Base-by-base conservation (phyloP, 2,329 filamentous ascomycete species). In the Colletotrichum sansevieriae region DNA sequence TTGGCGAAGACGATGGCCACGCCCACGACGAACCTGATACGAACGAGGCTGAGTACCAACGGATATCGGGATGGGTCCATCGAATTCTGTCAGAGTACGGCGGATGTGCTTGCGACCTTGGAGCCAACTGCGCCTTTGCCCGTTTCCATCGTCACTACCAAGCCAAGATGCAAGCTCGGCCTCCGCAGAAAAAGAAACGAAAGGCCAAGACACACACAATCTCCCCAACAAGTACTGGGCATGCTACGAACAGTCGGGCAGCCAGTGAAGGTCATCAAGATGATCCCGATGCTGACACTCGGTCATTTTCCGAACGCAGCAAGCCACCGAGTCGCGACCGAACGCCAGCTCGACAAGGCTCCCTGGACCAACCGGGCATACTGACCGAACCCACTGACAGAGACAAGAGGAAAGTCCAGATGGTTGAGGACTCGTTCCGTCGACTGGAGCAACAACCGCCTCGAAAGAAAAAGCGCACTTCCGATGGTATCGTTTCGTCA, bases 41-140 rank as follows among this genome's bases (percentile, higher is more conserved):
- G 65, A 86, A 87, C 63, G 87, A 89, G 22, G 80, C 83, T 0
- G 90, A 92, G 71, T 90, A 90, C 68, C 82, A 83, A 25, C 83
- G 80, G 56, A 86, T 92, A 18, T 84, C 85, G 13, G 84, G 84
- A 15, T 93, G 90, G 88, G 87, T 93, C 7, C 85, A 89, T 59
- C 86, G 85, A 46, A 90, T 94, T 9, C 84, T 95, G 7, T 91
- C 91, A 18, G 92, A 94, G 76, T 92, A 93, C 74, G 92, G 92
- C 18, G 92, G 92, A 18, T 95, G 92, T 78, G 92, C 92, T 4
- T 95, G 92, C 77, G 87, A 91, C 65, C 77, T 89, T 13, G 88
- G 87, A 8, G 80, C 82, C 46, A 87, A 90, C 65, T 91, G 89
- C 74, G 87, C 88, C 2, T 91, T 91, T 78, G 84, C 83, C 67